Base-by-base conservation (phyloP, 2,329 filamentous ascomycete species). In the Aspergillus spinulosporus region DNA sequence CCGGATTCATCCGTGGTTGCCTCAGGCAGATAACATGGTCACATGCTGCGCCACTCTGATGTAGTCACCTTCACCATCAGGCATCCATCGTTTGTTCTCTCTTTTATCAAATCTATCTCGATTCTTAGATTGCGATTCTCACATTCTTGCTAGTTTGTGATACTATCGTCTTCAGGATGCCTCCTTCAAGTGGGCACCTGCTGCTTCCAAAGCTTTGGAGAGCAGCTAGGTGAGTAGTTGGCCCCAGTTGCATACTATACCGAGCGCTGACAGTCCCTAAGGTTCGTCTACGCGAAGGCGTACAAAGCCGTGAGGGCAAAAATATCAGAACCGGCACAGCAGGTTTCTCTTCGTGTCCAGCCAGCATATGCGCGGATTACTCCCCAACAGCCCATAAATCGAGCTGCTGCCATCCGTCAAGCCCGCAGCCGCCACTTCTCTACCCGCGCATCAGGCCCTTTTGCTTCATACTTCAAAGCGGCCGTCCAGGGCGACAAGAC, bases 341-440 rank as follows among this genome's bases (percentile, higher is more conserved):
- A 72, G 26, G 40, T 66, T 57, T 72, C 76, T 54, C 74, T 80
- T 58, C 76, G 83, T 65, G 73, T 86, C 48, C 80, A 88, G 68
- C 84, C 85, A 14, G 77, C 83, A 28, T 82, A 85, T 63, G 82
- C 80, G 37, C 82, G 84, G 61, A 79, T 80, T 61, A 73, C 78
- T 31, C 77, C 80, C 6, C 79, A 79, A 40, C 85, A 88, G 58
- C 82, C 84, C 36, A 75, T 85, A 55, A 85, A 85, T 67, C 84
- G 82, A 40, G 76, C 82, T 58, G 85, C 85, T 46, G 80, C 79
- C 51, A 82, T 89, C 61, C 83, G 83, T 60, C 87, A 89, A 70
- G 78, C 76, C 64, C 85, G 86, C 60, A 84, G 82, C 63, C 80
- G 85, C 61, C 84, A 82, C 75, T 88, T 85, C 71, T 85, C 82